phyloP scores from a whole-genome alignment of 164 flowering plant genomes.

The Paratinospora sagittata region DNA sequence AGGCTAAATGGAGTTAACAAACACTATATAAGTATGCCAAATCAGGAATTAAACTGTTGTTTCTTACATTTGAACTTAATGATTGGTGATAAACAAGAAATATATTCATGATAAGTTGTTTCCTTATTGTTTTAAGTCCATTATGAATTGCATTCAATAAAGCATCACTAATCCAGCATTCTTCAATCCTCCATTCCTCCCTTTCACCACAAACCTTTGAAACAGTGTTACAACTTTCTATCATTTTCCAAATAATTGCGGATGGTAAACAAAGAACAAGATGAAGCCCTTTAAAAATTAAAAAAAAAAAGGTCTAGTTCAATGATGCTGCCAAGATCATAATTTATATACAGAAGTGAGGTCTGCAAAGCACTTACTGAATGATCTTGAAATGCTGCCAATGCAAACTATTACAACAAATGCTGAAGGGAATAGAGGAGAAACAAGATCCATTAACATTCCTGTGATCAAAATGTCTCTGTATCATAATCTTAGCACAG shows the following conservation, averaged over 20 bases:
- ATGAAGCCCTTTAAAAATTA: neutral
- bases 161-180: neutral
- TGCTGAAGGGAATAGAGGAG: slow-evolving; percentile 88
- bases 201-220: neutral
- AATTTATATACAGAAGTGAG: neutral
- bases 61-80: neutral
- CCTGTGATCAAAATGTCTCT: slow-evolving; percentile 50
- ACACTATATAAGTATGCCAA: neutral
- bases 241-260: too few relatives aligned
- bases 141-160: neutral
- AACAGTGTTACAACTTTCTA: neutral
- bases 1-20: too few relatives aligned
- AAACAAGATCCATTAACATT: slow-evolving; percentile 96
- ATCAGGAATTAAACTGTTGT: neutral
- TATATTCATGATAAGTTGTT: neutral
- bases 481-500: slow-evolving; percentile 6
- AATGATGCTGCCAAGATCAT: too few relatives aligned
- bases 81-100: neutral
- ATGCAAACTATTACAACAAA: slow-evolving; percentile 78
- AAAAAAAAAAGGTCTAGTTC: neutral
- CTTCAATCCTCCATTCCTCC: too few relatives aligned
- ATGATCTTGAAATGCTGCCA: slow-evolving; percentile 95
- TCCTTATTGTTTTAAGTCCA: slow-evolving; percentile 1
- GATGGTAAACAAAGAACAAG: too few relatives aligned
- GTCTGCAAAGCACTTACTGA: slow-evolving; percentile 54